Percentiles rank a stretch among this genome's conserved stretches.
These are phyloP conservation scores for Fusarium tuaranense DNA, from an alignment of 2,329 filamentous ascomycete genomes.

Conservation along the genomic window DNA sequence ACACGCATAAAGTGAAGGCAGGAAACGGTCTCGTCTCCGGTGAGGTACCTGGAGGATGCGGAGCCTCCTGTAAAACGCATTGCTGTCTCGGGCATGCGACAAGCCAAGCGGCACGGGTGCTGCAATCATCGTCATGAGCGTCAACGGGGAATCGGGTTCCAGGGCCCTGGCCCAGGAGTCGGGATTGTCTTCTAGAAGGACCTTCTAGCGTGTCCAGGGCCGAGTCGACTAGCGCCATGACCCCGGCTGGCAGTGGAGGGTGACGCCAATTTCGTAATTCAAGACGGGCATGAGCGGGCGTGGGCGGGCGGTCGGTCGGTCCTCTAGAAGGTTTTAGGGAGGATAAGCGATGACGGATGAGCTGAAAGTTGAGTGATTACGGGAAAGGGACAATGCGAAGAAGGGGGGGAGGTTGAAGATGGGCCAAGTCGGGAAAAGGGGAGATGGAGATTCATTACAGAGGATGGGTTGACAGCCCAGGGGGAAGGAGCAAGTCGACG, in stretches of 20 bases:
- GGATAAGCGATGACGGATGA: slow-evolving; percentile 34
- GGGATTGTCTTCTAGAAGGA: slow-evolving; percentile 44
- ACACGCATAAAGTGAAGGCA: slow-evolving; percentile 33
- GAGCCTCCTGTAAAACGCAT: slow-evolving; percentile 18
- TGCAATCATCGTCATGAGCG: slow-evolving; percentile 36
- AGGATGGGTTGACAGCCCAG: slow-evolving; percentile 20
- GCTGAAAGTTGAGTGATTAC: slow-evolving; percentile 39
- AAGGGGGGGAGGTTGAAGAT: slow-evolving; percentile 6
- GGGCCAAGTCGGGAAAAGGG: slow-evolving; percentile 15
- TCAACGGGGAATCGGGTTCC: slow-evolving; percentile 38
- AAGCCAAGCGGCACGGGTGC: slow-evolving; percentile 22
- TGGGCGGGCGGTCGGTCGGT: slow-evolving; percentile 28
- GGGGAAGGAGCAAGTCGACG: slow-evolving; percentile 5
- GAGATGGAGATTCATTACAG: slow-evolving; percentile 1
- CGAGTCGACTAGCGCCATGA: slow-evolving; percentile 30
- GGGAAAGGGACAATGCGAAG: slow-evolving; percentile 15
- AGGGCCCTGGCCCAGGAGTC: slow-evolving; percentile 42
- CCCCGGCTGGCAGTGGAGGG: slow-evolving; percentile 38
- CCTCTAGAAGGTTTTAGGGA: slow-evolving; percentile 23
- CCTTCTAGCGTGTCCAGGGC: slow-evolving; percentile 44
- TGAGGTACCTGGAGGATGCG: neutral
- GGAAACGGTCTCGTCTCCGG: slow-evolving; percentile 28
- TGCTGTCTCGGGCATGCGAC: slow-evolving; percentile 33
- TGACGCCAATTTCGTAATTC: slow-evolving; percentile 32
- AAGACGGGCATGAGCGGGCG: slow-evolving; percentile 35